phyloP scores from a whole-genome alignment of 1,139 yeast species.

The Chernovozyma sophiae-reginae region DNA sequence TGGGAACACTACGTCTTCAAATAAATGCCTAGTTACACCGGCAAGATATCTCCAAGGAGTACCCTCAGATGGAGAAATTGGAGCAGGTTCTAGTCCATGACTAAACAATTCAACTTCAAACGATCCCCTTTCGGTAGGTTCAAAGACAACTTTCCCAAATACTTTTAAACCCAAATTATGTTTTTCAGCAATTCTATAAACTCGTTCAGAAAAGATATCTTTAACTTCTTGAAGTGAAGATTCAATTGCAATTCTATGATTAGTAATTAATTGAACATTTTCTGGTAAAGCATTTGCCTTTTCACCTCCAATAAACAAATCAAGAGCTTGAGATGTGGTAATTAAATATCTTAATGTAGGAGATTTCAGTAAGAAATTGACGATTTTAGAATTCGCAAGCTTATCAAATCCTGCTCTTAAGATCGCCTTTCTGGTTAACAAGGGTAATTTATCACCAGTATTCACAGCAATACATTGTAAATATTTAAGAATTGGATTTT shows the following conservation, averaged over 20 bases:
- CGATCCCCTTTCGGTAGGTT: constrained; percentile 5
- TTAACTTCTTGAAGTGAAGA: constrained; percentile 11
- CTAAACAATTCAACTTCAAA: constrained; percentile 5
- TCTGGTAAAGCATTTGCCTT: constrained; percentile 27
- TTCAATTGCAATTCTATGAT: constrained; percentile 24
- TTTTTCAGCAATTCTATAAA: constrained; percentile 18
- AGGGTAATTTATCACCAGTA: constrained; percentile 5
- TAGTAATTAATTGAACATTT: constrained; percentile 15
- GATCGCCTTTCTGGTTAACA: constrained; percentile 14
- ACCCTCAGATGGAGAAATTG: constrained; percentile 19
- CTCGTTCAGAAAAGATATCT: constrained; percentile 17
- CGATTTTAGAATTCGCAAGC: constrained; percentile 18
- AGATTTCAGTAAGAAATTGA: constrained; percentile 9
- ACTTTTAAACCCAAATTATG: constrained; percentile 9
- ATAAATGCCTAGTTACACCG: constrained; percentile 24
- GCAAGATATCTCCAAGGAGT: constrained; percentile 24
- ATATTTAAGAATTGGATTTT: constrained; percentile 46
- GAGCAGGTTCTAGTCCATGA: constrained; percentile 16
- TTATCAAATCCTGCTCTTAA: constrained; percentile 22
- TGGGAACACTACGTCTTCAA: constrained; percentile 24
- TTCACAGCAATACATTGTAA: constrained; percentile 48
- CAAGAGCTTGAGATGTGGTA: constrained; percentile 23
- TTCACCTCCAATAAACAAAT: constrained; percentile 22
- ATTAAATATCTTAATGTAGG: constrained; percentile 13
- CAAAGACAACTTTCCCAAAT: background rate